Conservation (phyloP, 805 yeast species). For the Metschnikowia cerradonensis region DNA sequence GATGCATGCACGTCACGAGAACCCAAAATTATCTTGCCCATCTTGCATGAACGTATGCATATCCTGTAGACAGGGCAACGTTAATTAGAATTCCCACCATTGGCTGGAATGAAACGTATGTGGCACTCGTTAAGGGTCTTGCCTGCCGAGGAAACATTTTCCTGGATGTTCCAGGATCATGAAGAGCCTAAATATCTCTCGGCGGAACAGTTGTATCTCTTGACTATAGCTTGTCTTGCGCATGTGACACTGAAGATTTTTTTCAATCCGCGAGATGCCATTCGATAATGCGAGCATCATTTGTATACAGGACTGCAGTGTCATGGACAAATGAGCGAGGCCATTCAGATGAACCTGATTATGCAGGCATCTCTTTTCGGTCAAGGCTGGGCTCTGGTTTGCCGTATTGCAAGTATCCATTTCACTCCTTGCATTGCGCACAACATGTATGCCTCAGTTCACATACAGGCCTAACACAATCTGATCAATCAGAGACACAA, state of each 20-base stretch:
- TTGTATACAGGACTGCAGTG: background rate
- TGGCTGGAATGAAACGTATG: background rate
- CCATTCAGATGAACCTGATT: slow-evolving; percentile 1
- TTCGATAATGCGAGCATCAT: slow-evolving; percentile 2
- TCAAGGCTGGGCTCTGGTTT: background rate
- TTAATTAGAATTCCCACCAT: background rate
- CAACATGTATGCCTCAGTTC: background rate
- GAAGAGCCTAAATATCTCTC: background rate
- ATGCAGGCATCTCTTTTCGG: background rate
- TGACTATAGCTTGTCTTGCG: background rate
- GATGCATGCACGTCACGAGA: background rate
- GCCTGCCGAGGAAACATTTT: background rate
- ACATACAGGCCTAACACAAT: slow-evolving; percentile 2
- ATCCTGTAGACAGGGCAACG: background rate
- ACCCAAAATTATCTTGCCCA: slow-evolving; percentile 1
- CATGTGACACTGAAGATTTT: background rate
- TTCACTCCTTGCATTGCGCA: background rate
- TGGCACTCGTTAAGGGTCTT: background rate
- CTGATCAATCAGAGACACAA: background rate
- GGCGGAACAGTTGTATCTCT: no score
- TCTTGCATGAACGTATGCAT: background rate
- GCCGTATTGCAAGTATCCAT: background rate
- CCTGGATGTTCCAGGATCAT: no score
- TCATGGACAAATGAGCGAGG: background rate
- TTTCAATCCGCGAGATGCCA: slow-evolving; percentile 4